Evolutionary conservation across 1,139 yeast genomes (phyloP), one percentile per base, ranked within the genome.

Genomic region (Spathaspora sp.): DNA sequence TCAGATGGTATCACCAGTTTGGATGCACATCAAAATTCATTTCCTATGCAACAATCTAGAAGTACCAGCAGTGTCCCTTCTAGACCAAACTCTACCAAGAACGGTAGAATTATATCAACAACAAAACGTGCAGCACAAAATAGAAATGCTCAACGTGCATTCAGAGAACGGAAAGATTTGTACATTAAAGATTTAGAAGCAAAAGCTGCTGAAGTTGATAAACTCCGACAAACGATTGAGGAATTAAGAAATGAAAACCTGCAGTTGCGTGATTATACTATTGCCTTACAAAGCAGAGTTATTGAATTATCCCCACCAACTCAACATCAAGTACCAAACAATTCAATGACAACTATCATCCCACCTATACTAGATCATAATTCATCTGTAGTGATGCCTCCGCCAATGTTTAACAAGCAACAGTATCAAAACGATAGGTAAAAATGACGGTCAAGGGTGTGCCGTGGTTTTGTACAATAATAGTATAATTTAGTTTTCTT

Each of bases 111-210:
- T 7, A 68, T 86, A 37, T 76, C 84, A 11, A 76, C 74, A 50
- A 81, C 95, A 38, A 88, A 87, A 65, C 79, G 97, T 53, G 96
- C 97, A 1, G 89, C 86, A 15, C 97, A 89, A 65, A 89, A 89
- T 68, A 74, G 97, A 58, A 84, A 81, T 49, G 96, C 97, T 1
- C 97, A 89, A 65, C 80, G 88, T 55, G 95, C 96, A 9, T 89
- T 89, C 67, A 77, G 97, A 60, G 84, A 82, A 59, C 76, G 96
- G 48, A 84, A 86, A 61, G 96, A 88, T 56, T 78, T 80, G 50
- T 82, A 87, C 58, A 81, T 89, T 55, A 86, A 83, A 64, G 91
- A 88, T 43, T 72, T 89, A 51, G 96, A 89, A 67, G 65, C 72
- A 34, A 83, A 83, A 60, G 88, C 87, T 5, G 74, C 76, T 42